Conservation (phyloP, 1,284 basidiomycete genomes). For the Cryptococcus hybrid region DNA sequence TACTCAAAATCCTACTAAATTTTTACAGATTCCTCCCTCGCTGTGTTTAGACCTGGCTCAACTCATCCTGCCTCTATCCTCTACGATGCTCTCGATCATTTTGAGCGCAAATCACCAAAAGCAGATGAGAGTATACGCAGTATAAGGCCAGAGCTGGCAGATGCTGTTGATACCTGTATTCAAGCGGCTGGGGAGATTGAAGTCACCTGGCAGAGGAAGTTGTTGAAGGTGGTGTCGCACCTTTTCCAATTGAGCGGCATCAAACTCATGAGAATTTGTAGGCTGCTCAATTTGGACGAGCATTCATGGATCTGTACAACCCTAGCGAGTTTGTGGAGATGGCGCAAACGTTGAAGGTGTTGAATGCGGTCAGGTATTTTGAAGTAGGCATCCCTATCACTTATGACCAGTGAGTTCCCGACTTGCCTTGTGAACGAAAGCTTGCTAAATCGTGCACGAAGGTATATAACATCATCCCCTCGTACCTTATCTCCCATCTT, state of each 20-base stretch:
- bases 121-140: constrained; percentile 90
- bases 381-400: constrained; percentile 93
- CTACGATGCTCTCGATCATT: constrained; percentile 89
- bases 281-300: constrained; percentile 94
- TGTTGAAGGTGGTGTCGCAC: constrained; percentile 64
- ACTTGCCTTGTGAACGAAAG: not conserved
- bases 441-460: constrained; percentile 36
- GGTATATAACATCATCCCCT: constrained; percentile 72
- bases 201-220: constrained; percentile 77
- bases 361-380: constrained; percentile 87
- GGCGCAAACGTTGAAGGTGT: constrained; percentile 88
- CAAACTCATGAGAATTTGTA: constrained; percentile 38
- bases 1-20: not conserved
- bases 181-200: constrained; percentile 96
- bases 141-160: constrained; percentile 79
- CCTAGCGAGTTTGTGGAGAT: constrained; percentile 86
- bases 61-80: constrained; percentile 87
- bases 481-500: constrained; percentile 76
- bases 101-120: constrained; percentile 75
- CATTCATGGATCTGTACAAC: constrained; percentile 89
- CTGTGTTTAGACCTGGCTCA: constrained; percentile 88
- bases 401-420: constrained; percentile 69
- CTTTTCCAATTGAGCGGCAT: not conserved
- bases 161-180: constrained; percentile 88
- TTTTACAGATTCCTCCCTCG: constrained; percentile 59